Evolutionary conservation across 371 early-diverging fungal genomes (phyloP), one percentile per base, ranked within the genome.

Genomic region (Actinomortierella ambigua): DNA sequence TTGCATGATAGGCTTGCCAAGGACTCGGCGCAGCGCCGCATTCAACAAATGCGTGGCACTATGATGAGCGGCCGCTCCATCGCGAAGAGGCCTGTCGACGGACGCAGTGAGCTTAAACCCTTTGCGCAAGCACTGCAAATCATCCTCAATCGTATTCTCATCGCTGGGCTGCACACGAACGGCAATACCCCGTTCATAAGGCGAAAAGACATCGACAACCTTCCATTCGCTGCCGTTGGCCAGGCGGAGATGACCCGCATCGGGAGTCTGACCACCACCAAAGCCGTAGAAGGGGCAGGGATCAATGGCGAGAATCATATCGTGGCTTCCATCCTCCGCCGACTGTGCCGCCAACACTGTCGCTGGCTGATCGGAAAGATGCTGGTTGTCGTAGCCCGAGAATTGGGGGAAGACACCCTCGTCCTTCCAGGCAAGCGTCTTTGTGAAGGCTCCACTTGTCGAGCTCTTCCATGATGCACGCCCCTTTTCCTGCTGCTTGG

Each of bases 31-130:
- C 50, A 93, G 71, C 1, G 89, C 91, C 15, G 88, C 86, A 55
- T 91, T 87, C 26, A 93, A 65, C 47, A 91, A 40, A 76, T 93
- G 93, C 0, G 93, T 93, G 2, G 91, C 93, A 5, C 92, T 88
- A 54, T 93, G 93, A 58, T 93, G 93, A 6, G 88, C 78, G 6
- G 89, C 88, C 0, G 80, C 77, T 0, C 88, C 87, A n/a, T 75
- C 64, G 14, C 93, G 85, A 53, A 81, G 77, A 5, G 51, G 61
- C 18, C 70, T 53, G 56, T 90, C 88, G 1, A 93, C 81, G 8
- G 71, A 50, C 0, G 86, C 81, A 2, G 65, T 63, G 0, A 69
- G 3, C 20, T 77, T 59, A 55, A 60, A 60, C 1, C 61, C 59
- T 24, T 68, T 49, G 58, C 83, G 79, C 34, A 86, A 68, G 54